Percentiles rank a stretch among this genome's conserved stretches.
Evolutionary conservation across 2,329 filamentous ascomycete species (phyloP).

Genomic region (Whalleya microplaca): DNA sequence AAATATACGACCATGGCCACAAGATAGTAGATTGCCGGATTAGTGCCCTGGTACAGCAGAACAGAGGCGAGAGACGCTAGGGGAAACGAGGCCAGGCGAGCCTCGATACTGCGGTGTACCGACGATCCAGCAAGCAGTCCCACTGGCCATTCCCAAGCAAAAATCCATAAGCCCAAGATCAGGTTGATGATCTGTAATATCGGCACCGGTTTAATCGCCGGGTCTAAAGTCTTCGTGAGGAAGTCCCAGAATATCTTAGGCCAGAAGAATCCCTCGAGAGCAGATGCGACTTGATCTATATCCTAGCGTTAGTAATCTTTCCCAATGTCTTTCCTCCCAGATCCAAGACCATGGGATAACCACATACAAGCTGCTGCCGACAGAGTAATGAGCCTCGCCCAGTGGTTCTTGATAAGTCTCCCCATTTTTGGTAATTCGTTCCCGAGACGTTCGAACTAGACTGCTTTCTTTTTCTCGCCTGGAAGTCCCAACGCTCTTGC

Average conservation of each 20-base stretch:
- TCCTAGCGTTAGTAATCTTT: slow-evolving; percentile 32
- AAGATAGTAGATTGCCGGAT: slow-evolving; percentile 89
- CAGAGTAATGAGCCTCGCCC: slow-evolving; percentile 91
- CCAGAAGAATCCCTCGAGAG: slow-evolving; percentile 92
- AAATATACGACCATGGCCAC: slow-evolving; percentile 88
- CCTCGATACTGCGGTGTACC: slow-evolving; percentile 86
- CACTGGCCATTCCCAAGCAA: slow-evolving; percentile 92
- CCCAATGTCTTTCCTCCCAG: not conserved
- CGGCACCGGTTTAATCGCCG: slow-evolving; percentile 83
- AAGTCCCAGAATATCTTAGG: slow-evolving; percentile 99
- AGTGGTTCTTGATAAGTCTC: slow-evolving; percentile 99
- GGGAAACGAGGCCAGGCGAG: slow-evolving; percentile 80
- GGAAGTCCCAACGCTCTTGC: slow-evolving; percentile 24
- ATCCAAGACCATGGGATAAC: not conserved
- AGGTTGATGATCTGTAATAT: slow-evolving; percentile 90
- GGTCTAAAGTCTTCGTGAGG: slow-evolving; percentile 85
- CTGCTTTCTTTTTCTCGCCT: slow-evolving; percentile 21
- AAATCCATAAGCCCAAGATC: slow-evolving; percentile 73
- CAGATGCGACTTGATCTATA: slow-evolving; percentile 82
- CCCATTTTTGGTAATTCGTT: slow-evolving; percentile 68
- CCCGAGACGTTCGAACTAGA: slow-evolving; percentile 16
- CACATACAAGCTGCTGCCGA: slow-evolving; percentile 67
- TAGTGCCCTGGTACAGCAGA: slow-evolving; percentile 89
- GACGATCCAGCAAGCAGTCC: slow-evolving; percentile 73
- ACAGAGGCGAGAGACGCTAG: slow-evolving; percentile 74